Conservation (phyloP, 2,329 filamentous ascomycete genomes). For the Pseudogymnoascus sp. region DNA sequence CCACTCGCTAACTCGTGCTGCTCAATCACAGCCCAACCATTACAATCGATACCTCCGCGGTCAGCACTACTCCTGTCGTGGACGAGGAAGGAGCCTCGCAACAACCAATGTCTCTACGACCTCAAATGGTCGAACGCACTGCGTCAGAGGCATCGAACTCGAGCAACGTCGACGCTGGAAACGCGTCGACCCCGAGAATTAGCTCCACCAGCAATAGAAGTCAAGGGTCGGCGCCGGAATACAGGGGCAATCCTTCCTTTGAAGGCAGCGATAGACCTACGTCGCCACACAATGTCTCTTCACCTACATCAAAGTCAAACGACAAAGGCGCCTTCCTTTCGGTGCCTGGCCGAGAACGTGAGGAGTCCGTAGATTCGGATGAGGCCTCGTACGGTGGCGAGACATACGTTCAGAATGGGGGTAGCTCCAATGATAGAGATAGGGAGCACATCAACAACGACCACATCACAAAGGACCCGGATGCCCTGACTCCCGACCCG, state of each 20-base stretch:
- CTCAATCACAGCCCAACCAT: slow-evolving; percentile 37
- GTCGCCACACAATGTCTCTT: slow-evolving; percentile 60
- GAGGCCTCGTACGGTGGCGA: slow-evolving; percentile 36
- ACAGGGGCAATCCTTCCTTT: slow-evolving; percentile 46
- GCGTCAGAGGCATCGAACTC: neutral
- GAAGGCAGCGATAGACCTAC: slow-evolving; percentile 55
- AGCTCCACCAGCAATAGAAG: slow-evolving; percentile 18
- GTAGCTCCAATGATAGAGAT: slow-evolving; percentile 31
- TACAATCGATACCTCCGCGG: slow-evolving; percentile 47
- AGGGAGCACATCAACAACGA: slow-evolving; percentile 30
- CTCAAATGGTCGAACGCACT: slow-evolving; percentile 25
- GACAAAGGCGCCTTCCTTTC: slow-evolving; percentile 49
- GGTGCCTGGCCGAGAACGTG: slow-evolving; percentile 54
- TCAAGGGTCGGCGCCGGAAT: slow-evolving; percentile 33
- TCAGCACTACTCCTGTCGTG: slow-evolving; percentile 28
- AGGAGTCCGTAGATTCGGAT: slow-evolving; percentile 56
- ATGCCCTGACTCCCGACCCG: slow-evolving; percentile 47
- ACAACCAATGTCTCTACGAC: slow-evolving; percentile 26
- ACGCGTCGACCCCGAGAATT: neutral
- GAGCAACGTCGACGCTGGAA: slow-evolving; percentile 2
- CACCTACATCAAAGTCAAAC: slow-evolving; percentile 44
- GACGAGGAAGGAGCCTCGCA: slow-evolving; percentile 24
- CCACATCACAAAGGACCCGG: slow-evolving; percentile 44
- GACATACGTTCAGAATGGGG: slow-evolving; percentile 30
- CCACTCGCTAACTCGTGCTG: slow-evolving; percentile 16